Evolutionary conservation across 1,284 basidiomycete species (phyloP), one percentile per base, ranked within the genome.

Genomic region (Meira miltonrushii): DNA sequence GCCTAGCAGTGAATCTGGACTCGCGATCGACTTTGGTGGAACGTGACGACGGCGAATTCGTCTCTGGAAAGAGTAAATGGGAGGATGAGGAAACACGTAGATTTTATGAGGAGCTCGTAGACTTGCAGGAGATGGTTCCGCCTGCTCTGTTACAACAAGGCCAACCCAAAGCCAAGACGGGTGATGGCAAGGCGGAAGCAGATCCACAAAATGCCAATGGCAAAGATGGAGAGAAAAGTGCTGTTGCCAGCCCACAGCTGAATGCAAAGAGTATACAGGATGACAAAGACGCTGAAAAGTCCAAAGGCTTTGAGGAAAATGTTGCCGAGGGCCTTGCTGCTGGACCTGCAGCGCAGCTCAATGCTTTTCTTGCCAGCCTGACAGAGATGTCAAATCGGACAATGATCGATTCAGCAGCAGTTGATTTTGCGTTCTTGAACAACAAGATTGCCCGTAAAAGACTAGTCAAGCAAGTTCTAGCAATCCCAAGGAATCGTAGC

Each of bases 371-470:
- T 44, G 87, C 88, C n/a, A 87, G 91, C 15, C 82, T 99, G 25
- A 89, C 93, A 0, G 92, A 97, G 74, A 89, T 91, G 21, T 93
- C 89, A 7, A 97, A 94, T 74, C 85, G 90, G n/a, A 85, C 86
- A 3, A 81, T 92, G 71, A 90, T 98, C 58, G 95, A 99, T 77
- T 90, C 93, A 78, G 88, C 89, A 17, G 92, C 93, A 0, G 86
- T 96, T 39, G 94, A 98, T 66, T 97, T 99, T 78, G 91, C 92
- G 0, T 92, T 93, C 74, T 81, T 97, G 60, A 97, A 97, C 76
- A 93, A 90, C 46, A 97, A 97, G 79, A 91, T 92, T 11, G 90
- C 92, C 1, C 83, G 95, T 62, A 93, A 92, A 74, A 83, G 93
- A 53, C 83, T 97, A 25, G 83, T 91, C 68, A 92, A 63, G 41